Conservation (phyloP, 2,329 filamentous ascomycete species). For the Colletotrichum melonis region DNA sequence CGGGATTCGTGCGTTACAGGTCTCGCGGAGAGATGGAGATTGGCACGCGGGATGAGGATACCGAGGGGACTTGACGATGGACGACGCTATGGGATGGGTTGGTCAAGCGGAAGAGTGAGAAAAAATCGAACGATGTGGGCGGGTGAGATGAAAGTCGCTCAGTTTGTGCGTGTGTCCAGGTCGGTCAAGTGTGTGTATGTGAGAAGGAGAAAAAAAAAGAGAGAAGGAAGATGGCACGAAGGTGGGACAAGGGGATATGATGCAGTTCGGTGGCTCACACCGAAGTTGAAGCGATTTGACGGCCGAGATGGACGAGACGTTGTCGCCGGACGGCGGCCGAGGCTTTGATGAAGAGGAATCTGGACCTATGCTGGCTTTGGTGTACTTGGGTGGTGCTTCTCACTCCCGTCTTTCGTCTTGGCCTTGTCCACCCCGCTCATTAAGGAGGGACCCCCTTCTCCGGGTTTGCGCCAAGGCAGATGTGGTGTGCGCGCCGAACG, state of each 20-base stretch:
- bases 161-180: conserved; percentile 2
- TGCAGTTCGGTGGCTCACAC: conserved; percentile 36
- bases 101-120: neutral
- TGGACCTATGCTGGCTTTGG: neutral
- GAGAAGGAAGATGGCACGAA: conserved; percentile 3
- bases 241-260: conserved; percentile 28
- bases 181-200: neutral
- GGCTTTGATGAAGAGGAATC: conserved; percentile 18
- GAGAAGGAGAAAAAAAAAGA: neutral
- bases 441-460: conserved; percentile 20
- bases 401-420: neutral
- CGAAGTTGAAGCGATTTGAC: conserved; percentile 28
- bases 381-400: neutral
- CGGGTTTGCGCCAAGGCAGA: conserved; percentile 22
- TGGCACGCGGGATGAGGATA: neutral
- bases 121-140: conserved; percentile 30
- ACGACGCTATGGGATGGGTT: neutral
- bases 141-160: conserved; percentile 20
- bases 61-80: neutral
- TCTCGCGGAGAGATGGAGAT: conserved; percentile 17
- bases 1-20: conserved; percentile 2
- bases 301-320: conserved; percentile 20
- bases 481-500: neutral
- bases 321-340: conserved; percentile 30
- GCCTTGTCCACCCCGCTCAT: conserved; percentile 7